These are phyloP conservation scores for Dioscorea cayenensis DNA, from an alignment of 116 monocot species.

Conservation along the genomic window DNA sequence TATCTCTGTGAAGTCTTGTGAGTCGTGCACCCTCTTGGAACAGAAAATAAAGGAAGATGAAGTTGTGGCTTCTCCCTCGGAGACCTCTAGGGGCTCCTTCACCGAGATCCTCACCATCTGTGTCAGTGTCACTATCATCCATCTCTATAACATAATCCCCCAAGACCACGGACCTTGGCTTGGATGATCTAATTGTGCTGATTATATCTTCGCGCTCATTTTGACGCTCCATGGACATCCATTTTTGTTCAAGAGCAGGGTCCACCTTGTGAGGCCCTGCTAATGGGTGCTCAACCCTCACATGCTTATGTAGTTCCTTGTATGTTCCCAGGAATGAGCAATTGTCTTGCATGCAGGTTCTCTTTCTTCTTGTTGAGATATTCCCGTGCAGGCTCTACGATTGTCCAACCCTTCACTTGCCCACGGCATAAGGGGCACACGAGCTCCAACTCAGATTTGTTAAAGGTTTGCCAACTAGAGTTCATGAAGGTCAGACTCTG, in stretches of 20 bases:
- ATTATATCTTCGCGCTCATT: slow-evolving; percentile 78
- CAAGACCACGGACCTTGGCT: slow-evolving; percentile 57
- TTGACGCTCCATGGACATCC: slow-evolving; percentile 61
- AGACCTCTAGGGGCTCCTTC: neutral
- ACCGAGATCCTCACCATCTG: neutral
- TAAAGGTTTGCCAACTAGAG: slow-evolving; percentile 2
- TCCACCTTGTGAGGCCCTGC: slow-evolving; percentile 63
- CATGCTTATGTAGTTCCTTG: slow-evolving; percentile 64
- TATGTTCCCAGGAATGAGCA: slow-evolving; percentile 72
- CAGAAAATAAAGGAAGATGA: slow-evolving; percentile 1
- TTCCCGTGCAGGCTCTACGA: slow-evolving; percentile 71
- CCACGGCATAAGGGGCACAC: slow-evolving; percentile 86
- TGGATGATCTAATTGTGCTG: slow-evolving; percentile 63
- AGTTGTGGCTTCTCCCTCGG: neutral
- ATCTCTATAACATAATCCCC: slow-evolving; percentile 85
- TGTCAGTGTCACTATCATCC: slow-evolving; percentile 4
- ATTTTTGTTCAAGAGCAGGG: slow-evolving; percentile 59
- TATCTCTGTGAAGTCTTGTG: slow-evolving; percentile 1
- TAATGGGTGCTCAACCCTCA: slow-evolving; percentile 48
- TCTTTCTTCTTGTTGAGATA: slow-evolving; percentile 67
- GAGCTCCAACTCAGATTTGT: slow-evolving; percentile 53
- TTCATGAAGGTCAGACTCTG: neutral
- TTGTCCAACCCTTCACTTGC: slow-evolving; percentile 89
- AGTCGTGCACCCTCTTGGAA: neutral
- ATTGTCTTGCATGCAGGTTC: slow-evolving; percentile 72